Evolutionary conservation across 306 rosid species (phyloP).

Genomic region (Bauhinia variegata): DNA sequence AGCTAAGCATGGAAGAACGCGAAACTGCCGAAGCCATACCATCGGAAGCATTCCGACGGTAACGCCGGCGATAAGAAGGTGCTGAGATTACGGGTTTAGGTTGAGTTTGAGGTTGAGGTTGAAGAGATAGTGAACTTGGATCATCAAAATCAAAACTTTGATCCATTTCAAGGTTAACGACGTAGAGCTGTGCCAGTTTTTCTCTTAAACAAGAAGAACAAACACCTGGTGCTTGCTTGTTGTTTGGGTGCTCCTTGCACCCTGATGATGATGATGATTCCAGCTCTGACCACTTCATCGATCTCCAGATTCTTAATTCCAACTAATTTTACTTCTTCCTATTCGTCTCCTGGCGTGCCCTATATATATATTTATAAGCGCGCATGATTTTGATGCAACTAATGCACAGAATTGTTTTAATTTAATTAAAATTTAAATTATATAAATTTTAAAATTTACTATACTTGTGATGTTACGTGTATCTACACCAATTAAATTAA

Average conservation of each 20-base stretch:
- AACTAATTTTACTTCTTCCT: no score
- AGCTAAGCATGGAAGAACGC: conserved; percentile 35
- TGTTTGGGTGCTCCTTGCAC: conserved; percentile 56
- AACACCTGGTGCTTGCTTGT: conserved; percentile 54
- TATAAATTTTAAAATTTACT: no score
- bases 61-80: conserved; percentile 28
- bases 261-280: no score
- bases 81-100: no score
- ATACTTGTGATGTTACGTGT: no score
- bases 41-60: conserved; percentile 49
- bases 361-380: conserved; percentile 32
- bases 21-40: conserved; percentile 45
- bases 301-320: no score
- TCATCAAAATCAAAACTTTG: no score
- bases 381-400: conserved; percentile 1
- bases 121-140: not conserved
- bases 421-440: no score
- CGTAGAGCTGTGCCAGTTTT: conserved; percentile 50
- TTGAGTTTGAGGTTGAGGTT: not conserved
- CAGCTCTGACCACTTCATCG: conserved; percentile 50
- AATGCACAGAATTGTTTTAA: no score
- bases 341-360: not conserved
- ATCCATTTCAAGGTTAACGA: not conserved
- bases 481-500: no score
- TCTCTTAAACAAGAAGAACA: conserved; percentile 64